Evolutionary conservation across 208 protist genomes (phyloP).

Genomic region (Naegleria fowleri): DNA sequence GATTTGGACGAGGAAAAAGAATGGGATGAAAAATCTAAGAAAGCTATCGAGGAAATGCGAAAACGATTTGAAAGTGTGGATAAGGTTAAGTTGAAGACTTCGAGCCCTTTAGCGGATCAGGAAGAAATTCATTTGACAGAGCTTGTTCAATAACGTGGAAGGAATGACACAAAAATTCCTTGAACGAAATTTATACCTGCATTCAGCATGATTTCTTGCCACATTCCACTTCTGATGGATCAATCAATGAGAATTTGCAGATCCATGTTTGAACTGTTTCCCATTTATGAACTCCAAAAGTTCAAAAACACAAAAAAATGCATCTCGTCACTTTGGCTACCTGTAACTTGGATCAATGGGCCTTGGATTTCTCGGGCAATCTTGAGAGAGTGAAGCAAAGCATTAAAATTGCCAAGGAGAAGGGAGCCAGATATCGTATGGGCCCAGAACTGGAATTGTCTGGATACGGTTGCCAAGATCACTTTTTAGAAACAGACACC

Average conservation of each 20-base stretch:
- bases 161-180: no score
- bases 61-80: neutral
- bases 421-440: constrained; percentile 34
- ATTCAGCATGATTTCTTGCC: no score
- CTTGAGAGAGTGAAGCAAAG: constrained; percentile 52
- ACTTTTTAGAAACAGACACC: constrained; percentile 70
- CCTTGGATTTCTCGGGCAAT: constrained; percentile 70
- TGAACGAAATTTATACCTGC: no score
- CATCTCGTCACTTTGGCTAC: constrained; percentile 47
- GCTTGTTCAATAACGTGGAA: no score
- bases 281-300: neutral
- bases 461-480: constrained; percentile 76
- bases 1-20: neutral
- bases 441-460: constrained; percentile 56
- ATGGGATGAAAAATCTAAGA: neutral
- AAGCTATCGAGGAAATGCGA: neutral
- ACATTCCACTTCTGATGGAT: no score
- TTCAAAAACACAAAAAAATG: neutral
- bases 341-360: constrained; percentile 74
- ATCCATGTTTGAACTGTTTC: no score
- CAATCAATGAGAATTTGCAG: no score
- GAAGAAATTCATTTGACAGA: no score
- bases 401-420: constrained; percentile 48
- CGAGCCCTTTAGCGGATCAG: no score
- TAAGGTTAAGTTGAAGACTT: neutral